Conservation (phyloP, 768 basidiomycete species). For the Boletus fagicola region DNA sequence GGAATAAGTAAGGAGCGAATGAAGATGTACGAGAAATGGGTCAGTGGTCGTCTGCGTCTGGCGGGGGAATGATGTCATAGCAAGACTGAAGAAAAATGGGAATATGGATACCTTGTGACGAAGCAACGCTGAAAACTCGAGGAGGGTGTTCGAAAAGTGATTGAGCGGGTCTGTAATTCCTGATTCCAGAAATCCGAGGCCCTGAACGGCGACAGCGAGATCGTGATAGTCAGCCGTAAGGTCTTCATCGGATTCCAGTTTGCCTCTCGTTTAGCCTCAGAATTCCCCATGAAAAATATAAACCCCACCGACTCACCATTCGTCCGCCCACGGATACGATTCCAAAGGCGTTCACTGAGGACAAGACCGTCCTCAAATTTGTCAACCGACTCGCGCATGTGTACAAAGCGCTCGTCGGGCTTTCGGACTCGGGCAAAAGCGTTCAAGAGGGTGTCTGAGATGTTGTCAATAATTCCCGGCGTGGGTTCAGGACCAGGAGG, state of each 20-base stretch:
- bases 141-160: conserved; percentile 92
- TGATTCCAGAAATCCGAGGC: conserved; percentile 95
- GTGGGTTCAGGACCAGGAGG: conserved; percentile 82
- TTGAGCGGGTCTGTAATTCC: conserved; percentile 98
- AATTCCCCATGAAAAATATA: conserved; percentile 39
- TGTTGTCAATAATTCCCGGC: conserved; percentile 84
- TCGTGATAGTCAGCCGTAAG: conserved; percentile 97
- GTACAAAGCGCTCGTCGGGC: conserved; percentile 92
- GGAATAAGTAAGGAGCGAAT: conserved; percentile 91
- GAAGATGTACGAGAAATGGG: conserved; percentile 86
- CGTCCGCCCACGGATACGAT: conserved; percentile 72
- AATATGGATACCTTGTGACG: conserved; percentile 67
- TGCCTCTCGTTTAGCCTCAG: conserved; percentile 87
- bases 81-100: not conserved
- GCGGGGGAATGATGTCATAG: not conserved
- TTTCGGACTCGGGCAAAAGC: conserved; percentile 95
- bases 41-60: conserved; percentile 91
- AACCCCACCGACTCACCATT: conserved; percentile 63
- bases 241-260: conserved; percentile 84
- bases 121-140: conserved; percentile 90
- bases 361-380: conserved; percentile 95
- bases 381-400: conserved; percentile 89
- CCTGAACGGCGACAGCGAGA: conserved; percentile 92
- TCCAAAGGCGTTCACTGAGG: conserved; percentile 78
- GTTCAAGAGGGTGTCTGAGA: conserved; percentile 94